A percentile compares a stretch with the other conserved stretches of the same genome.
These are phyloP conservation scores for rapeseed (Brassica napus) DNA, from an alignment of 345 rosid genomes.

Conservation along the genomic window Da-Ae NC_063447.1:59654001-59654500, in stretches of 20 bases:
- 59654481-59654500: neutral
- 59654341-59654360: slow-evolving; percentile 33
- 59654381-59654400: slow-evolving; percentile 81
- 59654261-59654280: slow-evolving; percentile 24
- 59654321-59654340: slow-evolving; percentile 33
- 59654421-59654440: slow-evolving; percentile 63
- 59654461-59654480: neutral
- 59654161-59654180: slow-evolving; percentile 25
- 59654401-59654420: slow-evolving; percentile 68
- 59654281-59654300: slow-evolving; percentile 8
- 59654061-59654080: slow-evolving; percentile 30
- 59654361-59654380: slow-evolving; percentile 36
- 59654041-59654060: slow-evolving; percentile 24
- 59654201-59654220: slow-evolving; percentile 18
- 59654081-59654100: slow-evolving; percentile 34
- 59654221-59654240: slow-evolving; percentile 15
- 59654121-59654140: slow-evolving; percentile 9
- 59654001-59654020: slow-evolving; percentile 15
- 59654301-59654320: slow-evolving; percentile 28
- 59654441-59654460: slow-evolving; percentile 38
- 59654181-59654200: slow-evolving; percentile 16
- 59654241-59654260: slow-evolving; percentile 14
- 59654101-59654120: slow-evolving; percentile 34
- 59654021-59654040: neutral
- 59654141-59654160: slow-evolving; percentile 18